These are phyloP conservation scores for Lepidium sativum DNA, from an alignment of 345 rosid species.

Conservation along the genomic window DNA sequence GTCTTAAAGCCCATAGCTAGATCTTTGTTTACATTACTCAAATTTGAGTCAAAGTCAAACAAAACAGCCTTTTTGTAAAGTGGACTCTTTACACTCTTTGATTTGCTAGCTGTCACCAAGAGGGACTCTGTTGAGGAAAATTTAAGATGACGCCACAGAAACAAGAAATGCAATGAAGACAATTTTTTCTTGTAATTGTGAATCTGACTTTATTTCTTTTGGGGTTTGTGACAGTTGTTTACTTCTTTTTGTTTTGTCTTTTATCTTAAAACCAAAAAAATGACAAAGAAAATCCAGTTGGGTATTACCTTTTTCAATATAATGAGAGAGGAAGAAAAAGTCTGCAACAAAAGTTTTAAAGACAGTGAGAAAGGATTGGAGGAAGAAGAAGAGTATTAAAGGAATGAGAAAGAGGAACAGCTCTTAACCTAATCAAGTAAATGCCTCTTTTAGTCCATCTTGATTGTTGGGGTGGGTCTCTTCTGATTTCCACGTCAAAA, in stretches of 20 bases:
- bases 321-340: conserved; percentile 27
- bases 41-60: conserved; percentile 15
- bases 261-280: neutral
- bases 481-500: conserved; percentile 31
- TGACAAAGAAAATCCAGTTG: conserved; percentile 21
- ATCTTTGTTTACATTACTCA: neutral
- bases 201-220: neutral
- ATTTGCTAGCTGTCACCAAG: conserved; percentile 27
- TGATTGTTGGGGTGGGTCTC: conserved; percentile 32
- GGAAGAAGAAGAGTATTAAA: conserved; percentile 26
- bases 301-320: neutral
- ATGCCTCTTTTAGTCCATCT: conserved; percentile 28
- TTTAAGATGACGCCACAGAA: conserved; percentile 23
- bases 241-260: conserved; percentile 21
- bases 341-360: conserved; percentile 26
- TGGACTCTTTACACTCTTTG: conserved; percentile 4
- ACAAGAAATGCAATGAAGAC: conserved; percentile 21
- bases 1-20: neutral
- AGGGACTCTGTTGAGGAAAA: conserved; percentile 9
- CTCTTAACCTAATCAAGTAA: conserved; percentile 30
- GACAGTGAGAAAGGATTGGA: conserved; percentile 29
- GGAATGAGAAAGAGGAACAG: conserved; percentile 28
- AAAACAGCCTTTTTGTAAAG: conserved; percentile 3
- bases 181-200: conserved; percentile 1
- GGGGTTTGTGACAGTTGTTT: conserved; percentile 20